Percentiles rank a stretch among this genome's conserved stretches.
Conservation (phyloP, 257 asterid genomes). For the Striga asiatica region DNA sequence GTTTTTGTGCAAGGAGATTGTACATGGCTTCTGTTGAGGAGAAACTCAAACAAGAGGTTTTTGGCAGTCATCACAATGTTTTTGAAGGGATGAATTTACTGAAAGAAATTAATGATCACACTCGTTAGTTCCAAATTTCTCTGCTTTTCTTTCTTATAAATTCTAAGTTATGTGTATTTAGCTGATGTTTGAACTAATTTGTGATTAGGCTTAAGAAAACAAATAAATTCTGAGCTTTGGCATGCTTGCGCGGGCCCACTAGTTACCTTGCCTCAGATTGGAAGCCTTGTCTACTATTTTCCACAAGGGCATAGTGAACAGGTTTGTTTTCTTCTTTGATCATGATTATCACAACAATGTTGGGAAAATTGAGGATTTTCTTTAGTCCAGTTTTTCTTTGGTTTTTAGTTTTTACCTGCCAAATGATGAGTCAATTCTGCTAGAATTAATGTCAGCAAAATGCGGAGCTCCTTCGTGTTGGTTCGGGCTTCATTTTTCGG, state of each 20-base stretch:
- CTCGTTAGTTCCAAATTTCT: conserved; percentile 18
- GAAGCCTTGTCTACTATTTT: conserved; percentile 77
- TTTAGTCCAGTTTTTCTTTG: too few species aligned
- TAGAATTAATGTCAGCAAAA: too few species aligned
- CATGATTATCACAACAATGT: background rate
- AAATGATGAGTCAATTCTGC: too few species aligned
- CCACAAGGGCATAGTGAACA: conserved; percentile 95
- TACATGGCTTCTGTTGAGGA: conserved; percentile 65
- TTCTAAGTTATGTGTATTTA: background rate
- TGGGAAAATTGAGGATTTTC: too few species aligned
- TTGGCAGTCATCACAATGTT: conserved; percentile 40
- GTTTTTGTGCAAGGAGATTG: background rate
- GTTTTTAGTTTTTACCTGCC: too few species aligned
- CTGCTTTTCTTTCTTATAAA: background rate
- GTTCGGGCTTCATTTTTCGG: too few species aligned
- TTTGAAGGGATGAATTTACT: conserved; percentile 71
- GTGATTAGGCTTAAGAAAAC: conserved; percentile 38
- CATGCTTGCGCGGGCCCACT: conserved; percentile 93
- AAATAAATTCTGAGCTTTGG: conserved; percentile 78
- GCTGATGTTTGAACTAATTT: conserved; percentile 9
- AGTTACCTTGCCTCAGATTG: conserved; percentile 77
- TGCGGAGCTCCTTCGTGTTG: too few species aligned
- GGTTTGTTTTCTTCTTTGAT: conserved; percentile 22
- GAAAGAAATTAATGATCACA: conserved; percentile 64
- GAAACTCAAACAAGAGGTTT: conserved; percentile 42